Base-by-base conservation (phyloP, 2,329 filamentous ascomycete genomes). In the Zymoseptoria brevis region DNA sequence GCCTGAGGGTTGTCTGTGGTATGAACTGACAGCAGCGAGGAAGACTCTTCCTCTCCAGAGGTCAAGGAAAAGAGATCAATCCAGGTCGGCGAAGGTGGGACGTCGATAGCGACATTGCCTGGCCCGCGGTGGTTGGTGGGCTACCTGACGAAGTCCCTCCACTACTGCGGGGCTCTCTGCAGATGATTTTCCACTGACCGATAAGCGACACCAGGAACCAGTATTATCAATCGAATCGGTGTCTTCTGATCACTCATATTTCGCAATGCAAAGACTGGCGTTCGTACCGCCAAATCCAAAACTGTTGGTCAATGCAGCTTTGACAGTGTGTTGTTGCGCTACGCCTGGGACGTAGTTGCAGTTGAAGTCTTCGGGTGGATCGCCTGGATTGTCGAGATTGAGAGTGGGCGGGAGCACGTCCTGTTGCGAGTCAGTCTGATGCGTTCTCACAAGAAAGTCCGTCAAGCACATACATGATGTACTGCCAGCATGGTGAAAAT, bases 251-350 rank as follows among this genome's bases (percentile, higher is more conserved):
- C 56, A 63, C 22, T 53, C 57, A 51, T 65, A 66, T 56, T 77
- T 81, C 7, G 81, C 81, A 68, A 97, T 93, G 56, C 91, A 91
- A 45, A 99, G 77, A 57, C 86, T 91, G 50, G 93, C 92, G 76
- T 99, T 99, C 1, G 93, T 97, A 16, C 94, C 94, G 9, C 94
- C 94, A 76, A 99, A 99, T 0, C 94, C 94, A 76, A 99, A 99
- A 72, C 93, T 97, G 70, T 99, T 99, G 3, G 90, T 94, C 59
- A 99, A 68, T 4, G 89, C 89, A 21, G 93, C 87, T 59, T 84
- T 77, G 9, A 97, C 83, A 2, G 79, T 72, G 64, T 84, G 86
- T 56, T 87, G 74, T 73, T 96, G 92, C 0, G 90, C 81, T 52
- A 78, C 71, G 3, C 85, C 79, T 0, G 91, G 84, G 3, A 96